Evolutionary conservation across 2,329 filamentous ascomycete species (phyloP).

Genomic region (Dactylellina cionopaga): DNA sequence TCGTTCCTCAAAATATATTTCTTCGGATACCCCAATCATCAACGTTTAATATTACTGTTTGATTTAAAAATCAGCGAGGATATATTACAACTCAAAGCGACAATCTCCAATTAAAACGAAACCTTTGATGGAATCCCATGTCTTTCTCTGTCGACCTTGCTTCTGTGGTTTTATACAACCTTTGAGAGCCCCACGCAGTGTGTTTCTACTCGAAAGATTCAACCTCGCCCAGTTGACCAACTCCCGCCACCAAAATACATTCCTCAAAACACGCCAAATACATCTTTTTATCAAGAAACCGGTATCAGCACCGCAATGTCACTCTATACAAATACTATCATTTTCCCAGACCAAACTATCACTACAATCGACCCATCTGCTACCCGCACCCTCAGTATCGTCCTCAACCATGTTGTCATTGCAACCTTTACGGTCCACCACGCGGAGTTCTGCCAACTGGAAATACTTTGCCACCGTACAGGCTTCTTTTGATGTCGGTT

Average conservation of each 20-base stretch:
- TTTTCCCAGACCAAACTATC: neutral
- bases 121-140: neutral
- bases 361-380: neutral
- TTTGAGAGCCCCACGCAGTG: slow-evolving; percentile 23
- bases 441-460: neutral
- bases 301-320: neutral
- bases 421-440: slow-evolving; percentile 33
- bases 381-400: slow-evolving; percentile 27
- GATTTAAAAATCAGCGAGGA: no score
- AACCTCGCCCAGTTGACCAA: neutral
- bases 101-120: no score
- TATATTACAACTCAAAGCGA: no score
- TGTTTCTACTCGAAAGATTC: neutral
- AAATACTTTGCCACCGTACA: neutral
- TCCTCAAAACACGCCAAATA: neutral
- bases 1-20: no score
- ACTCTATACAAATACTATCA: neutral
- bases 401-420: slow-evolving; percentile 17
- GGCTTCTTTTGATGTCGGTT: slow-evolving; percentile 1
- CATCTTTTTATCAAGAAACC: neutral
- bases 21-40: no score
- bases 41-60: no score
- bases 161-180: slow-evolving; percentile 12
- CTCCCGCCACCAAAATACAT: neutral
- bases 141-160: slow-evolving; percentile 12